Percentiles rank a stretch among this genome's conserved stretches.
Conservation (phyloP, 2,329 filamentous ascomycete genomes). For the Fulvia fulva region DNA sequence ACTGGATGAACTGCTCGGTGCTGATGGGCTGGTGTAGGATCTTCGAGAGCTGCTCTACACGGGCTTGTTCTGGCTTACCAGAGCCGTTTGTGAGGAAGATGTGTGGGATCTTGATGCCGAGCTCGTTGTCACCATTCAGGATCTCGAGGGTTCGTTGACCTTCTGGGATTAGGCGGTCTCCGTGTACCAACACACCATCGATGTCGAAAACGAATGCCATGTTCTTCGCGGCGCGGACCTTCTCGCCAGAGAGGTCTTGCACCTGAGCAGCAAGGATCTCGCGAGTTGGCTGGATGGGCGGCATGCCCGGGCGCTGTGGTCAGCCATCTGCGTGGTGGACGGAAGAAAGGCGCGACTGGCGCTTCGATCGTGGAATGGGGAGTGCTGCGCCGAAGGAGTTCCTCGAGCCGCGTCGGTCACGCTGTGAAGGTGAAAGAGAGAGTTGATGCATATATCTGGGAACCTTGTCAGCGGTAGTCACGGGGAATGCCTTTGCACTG, state of each 20-base stretch:
- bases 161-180: conserved; percentile 66
- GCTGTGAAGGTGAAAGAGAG: conserved; percentile 63
- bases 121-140: conserved; percentile 70
- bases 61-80: conserved; percentile 64
- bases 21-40: conserved; percentile 63
- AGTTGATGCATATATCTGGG: conserved; percentile 66
- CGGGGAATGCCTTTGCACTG: neutral
- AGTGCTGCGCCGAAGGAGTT: conserved; percentile 73
- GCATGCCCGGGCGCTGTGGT: conserved; percentile 54
- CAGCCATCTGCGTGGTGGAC: conserved; percentile 49
- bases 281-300: conserved; percentile 56
- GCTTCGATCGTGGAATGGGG: conserved; percentile 67
- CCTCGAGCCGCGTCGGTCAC: conserved; percentile 63
- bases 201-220: conserved; percentile 80
- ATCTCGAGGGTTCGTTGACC: conserved; percentile 64
- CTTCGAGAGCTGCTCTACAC: conserved; percentile 62
- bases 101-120: conserved; percentile 72
- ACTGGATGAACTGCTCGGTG: conserved; percentile 73
- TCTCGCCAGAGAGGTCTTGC: conserved; percentile 63
- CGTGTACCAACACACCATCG: conserved; percentile 71
- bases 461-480: neutral
- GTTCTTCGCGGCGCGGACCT: conserved; percentile 67
- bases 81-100: conserved; percentile 74
- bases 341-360: conserved; percentile 64
- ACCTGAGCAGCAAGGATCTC: conserved; percentile 67